Evolutionary conservation across 768 basidiomycete species (phyloP), one percentile per base, ranked within the genome.

Genomic region (Naematelia encephala): DNA sequence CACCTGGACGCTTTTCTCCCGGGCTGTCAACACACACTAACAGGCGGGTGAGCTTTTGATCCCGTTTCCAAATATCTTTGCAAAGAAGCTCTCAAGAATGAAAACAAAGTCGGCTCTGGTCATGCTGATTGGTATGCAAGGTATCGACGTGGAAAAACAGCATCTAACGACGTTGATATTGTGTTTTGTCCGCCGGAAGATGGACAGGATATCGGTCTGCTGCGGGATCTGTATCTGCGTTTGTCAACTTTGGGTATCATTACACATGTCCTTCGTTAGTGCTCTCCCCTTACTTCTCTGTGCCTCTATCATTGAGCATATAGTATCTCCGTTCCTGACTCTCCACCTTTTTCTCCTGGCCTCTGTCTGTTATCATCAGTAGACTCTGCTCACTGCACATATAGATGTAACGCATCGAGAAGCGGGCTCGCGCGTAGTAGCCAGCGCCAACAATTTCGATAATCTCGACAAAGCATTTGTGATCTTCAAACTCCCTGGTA

Each of bases 161-260:
- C 84, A 60, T 89, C 87, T 69, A 89, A 87, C 67, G 92, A 96
- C 70, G 85, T 91, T 27, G 92, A 97, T 68, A 87, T 97, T 56
- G 84, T 96, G 1, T 87, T 94, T 70, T 88, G 86, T 30, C 89
- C 92, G 68, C 80, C 83, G 0, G 81, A 79, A 69, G 26, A 76
- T 73, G 72, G 65, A 8, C 80, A 82, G 46, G 81, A 87, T n/a
- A 84, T 82, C 58, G 85, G 82, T 2, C 79, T 91, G 0, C 84
- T 86, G 64, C 80, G 82, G 58, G 82, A 78, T 57, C 77, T 93
- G 4, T 80, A 89, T 11, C 79, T 65, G 16, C 59, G 69, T 3
- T 57, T 76, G 3, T 63, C 63, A 11, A 53, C 58, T 14, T 39
- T 74, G n/a, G 60, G 86, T 1, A 77, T 91, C 52, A 82, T 92